Percentiles rank a stretch among this genome's conserved stretches.
These are phyloP conservation scores for Candolleomyces eurysporus DNA, from an alignment of 768 basidiomycete species.

Conservation along the genomic window DNA sequence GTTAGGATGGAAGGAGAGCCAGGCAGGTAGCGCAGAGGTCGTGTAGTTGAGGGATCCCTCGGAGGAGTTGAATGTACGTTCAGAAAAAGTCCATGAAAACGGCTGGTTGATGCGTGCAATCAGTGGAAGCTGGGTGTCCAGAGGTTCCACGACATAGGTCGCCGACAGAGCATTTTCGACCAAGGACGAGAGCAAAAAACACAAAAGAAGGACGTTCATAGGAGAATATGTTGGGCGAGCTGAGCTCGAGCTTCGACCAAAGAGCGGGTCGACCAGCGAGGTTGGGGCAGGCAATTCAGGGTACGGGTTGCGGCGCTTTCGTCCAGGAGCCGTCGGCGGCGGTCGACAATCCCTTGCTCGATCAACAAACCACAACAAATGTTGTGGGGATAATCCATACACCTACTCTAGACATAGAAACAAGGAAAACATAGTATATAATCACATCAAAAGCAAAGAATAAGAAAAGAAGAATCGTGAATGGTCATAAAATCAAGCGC, in stretches of 20 bases:
- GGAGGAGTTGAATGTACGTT: slow-evolving; percentile 59
- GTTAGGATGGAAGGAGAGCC: slow-evolving; percentile 71
- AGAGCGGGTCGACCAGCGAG: slow-evolving; percentile 61
- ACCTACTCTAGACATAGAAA: slow-evolving; percentile 11
- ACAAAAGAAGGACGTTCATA: slow-evolving; percentile 67
- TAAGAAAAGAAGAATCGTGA: slow-evolving; percentile 9
- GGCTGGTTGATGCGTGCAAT: slow-evolving; percentile 66
- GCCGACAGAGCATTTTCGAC: slow-evolving; percentile 38
- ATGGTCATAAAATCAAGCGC: slow-evolving; percentile 28
- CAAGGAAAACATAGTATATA: slow-evolving; percentile 8
- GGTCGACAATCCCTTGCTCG: background rate
- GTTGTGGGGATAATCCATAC: slow-evolving; percentile 8
- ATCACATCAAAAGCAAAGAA: slow-evolving; percentile 12
- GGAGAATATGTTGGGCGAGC: slow-evolving; percentile 50
- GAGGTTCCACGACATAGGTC: slow-evolving; percentile 56
- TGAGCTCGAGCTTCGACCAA: slow-evolving; percentile 34
- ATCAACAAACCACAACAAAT: slow-evolving; percentile 4
- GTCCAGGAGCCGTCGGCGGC: too few species aligned
- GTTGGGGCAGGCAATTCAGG: slow-evolving; percentile 24
- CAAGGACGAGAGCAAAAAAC: slow-evolving; percentile 31
- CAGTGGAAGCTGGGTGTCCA: slow-evolving; percentile 72
- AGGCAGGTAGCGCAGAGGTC: slow-evolving; percentile 59
- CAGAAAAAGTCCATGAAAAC: slow-evolving; percentile 71
- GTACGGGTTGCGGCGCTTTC: background rate
- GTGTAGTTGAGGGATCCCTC: slow-evolving; percentile 46